These are phyloP conservation scores for Gossypium davidsonii DNA, from an alignment of 441 rosid genomes.

Conservation along the genomic window DNA sequence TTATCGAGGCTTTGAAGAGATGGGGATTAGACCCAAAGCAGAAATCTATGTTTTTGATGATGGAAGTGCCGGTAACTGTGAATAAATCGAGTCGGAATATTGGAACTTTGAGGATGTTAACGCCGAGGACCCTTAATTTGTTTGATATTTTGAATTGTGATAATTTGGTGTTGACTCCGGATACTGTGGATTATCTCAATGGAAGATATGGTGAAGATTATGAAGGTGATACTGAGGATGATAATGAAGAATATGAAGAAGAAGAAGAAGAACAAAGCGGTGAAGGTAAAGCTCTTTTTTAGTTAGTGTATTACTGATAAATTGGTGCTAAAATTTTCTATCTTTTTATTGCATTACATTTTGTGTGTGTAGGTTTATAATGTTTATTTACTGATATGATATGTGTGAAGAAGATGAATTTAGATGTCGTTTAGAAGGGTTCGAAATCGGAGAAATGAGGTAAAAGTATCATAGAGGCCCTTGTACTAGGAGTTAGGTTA, in stretches of 20 bases:
- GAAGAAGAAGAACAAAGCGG: conserved; percentile 17
- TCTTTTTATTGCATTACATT: not conserved
- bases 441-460: not conserved
- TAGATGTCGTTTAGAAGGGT: not conserved
- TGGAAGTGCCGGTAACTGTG: conserved; percentile 58
- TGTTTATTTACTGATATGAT: not conserved
- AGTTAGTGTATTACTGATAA: not conserved
- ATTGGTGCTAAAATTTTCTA: not conserved
- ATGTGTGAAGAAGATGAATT: not conserved
- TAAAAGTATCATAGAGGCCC: too few relatives aligned
- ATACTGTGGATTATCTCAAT: conserved; percentile 61
- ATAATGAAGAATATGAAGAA: conserved; percentile 37
- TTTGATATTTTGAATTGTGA: conserved; percentile 82
- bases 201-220: conserved; percentile 60
- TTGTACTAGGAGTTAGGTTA: too few relatives aligned
- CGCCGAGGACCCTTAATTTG: conserved; percentile 82
- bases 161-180: conserved; percentile 76
- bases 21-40: conserved; percentile 87
- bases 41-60: conserved; percentile 77
- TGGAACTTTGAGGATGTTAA: conserved; percentile 76
- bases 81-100: conserved; percentile 68
- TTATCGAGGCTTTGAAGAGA: conserved; percentile 68
- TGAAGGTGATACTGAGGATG: conserved; percentile 32
- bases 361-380: not conserved
- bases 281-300: conserved; percentile 50